Evolutionary conservation across 805 yeast genomes (phyloP).

Genomic region (Blastobotrys parvus): DNA sequence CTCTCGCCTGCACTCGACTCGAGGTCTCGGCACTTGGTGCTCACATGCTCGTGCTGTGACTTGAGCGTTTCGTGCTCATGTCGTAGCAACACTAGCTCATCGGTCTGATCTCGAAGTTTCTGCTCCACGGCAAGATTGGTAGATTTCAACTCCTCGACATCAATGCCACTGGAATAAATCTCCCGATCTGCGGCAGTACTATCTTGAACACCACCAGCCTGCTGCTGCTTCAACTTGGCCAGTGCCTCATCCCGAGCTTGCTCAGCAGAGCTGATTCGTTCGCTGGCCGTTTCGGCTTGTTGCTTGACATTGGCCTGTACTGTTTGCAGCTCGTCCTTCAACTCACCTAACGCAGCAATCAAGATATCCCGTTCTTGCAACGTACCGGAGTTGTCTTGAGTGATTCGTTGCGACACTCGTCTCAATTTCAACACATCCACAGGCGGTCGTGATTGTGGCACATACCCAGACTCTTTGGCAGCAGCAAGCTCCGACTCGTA

Average conservation of each 20-base stretch:
- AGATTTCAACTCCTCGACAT: constrained; percentile 13
- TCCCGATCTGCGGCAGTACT: background rate
- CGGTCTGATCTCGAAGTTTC: constrained; percentile 17
- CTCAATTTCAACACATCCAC: constrained; percentile 21
- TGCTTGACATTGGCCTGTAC: constrained; percentile 17
- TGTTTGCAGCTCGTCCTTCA: constrained; percentile 19
- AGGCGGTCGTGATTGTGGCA: constrained; percentile 22
- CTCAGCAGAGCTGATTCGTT: constrained; percentile 16
- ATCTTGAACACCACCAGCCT: constrained; percentile 2
- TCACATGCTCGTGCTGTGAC: constrained; percentile 8
- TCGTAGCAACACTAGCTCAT: constrained; percentile 10
- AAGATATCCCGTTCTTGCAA: constrained; percentile 23
- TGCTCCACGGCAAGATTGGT: constrained; percentile 18
- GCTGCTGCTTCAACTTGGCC: background rate
- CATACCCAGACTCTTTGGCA: constrained; percentile 22
- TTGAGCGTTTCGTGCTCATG: constrained; percentile 14
- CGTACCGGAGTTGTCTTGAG: constrained; percentile 19
- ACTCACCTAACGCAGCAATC: constrained; percentile 19
- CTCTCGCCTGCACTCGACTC: constrained; percentile 17
- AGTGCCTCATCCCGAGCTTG: constrained; percentile 16
- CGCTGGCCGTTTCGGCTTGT: constrained; percentile 23
- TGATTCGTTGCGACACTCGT: constrained; percentile 21
- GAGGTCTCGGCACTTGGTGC: constrained; percentile 8
- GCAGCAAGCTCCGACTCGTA: constrained; percentile 23
- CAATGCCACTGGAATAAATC: constrained; percentile 1